These are phyloP conservation scores for Leccinum rimulosum DNA, from an alignment of 768 basidiomycete species.

Conservation along the genomic window DNA sequence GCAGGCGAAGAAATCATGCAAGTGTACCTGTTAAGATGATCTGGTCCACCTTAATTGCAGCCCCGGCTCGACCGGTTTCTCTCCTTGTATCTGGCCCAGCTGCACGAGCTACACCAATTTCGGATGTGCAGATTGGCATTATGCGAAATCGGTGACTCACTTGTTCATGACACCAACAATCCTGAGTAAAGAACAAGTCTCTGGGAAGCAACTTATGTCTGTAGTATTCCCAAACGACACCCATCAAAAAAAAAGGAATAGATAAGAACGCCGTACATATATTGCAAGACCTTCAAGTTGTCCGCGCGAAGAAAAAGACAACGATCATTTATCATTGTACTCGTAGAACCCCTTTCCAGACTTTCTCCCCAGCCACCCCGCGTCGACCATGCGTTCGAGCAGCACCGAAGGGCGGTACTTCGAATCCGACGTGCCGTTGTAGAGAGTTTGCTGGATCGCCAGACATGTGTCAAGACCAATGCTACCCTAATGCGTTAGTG, in stretches of 20 bases:
- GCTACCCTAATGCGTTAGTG: conserved; percentile 37
- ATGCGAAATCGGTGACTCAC: no score
- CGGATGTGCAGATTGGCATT: no score
- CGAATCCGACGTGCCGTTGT: conserved; percentile 85
- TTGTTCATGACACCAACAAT: no score
- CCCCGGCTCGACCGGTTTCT: no score
- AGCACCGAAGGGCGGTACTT: conserved; percentile 93
- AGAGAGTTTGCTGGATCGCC: conserved; percentile 87
- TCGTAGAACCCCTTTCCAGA: conserved; percentile 95
- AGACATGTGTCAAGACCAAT: conserved; percentile 98
- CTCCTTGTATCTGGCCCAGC: no score
- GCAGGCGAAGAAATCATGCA: no score
- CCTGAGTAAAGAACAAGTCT: no score
- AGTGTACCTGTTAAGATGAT: no score
- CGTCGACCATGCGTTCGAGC: conserved; percentile 94
- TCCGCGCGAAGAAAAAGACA: neutral
- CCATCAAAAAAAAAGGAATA: neutral
- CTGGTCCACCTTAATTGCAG: no score
- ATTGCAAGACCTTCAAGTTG: neutral
- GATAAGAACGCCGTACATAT: neutral
- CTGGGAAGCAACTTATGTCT: no score
- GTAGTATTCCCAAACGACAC: no score
- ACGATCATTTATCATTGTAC: conserved; percentile 41
- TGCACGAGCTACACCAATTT: no score
- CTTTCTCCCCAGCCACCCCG: conserved; percentile 91